A percentile compares a stretch with the other conserved stretches of the same genome.
Evolutionary conservation across 306 rosid genomes (phyloP).

Genomic region (Luffa acutangula): DNA sequence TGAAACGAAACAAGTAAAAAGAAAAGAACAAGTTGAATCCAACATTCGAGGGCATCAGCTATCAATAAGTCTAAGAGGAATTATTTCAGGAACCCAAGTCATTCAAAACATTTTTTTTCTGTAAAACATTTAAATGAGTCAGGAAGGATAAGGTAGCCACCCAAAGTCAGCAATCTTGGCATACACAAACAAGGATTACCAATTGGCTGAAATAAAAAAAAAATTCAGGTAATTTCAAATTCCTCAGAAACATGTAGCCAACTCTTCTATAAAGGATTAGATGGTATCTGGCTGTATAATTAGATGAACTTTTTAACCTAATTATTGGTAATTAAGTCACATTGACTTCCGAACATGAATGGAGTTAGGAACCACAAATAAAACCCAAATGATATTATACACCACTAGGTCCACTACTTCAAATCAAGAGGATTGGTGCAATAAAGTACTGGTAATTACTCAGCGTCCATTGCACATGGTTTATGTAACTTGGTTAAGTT

Average conservation of each 20-base stretch:
- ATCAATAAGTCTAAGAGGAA: background rate
- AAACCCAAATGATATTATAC: background rate
- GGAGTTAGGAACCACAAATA: background rate
- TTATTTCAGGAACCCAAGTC: background rate
- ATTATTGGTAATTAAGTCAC: background rate
- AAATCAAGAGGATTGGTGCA: background rate
- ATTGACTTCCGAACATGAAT: background rate
- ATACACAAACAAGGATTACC: background rate
- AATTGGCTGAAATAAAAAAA: background rate
- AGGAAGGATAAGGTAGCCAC: background rate
- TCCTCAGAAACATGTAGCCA: background rate
- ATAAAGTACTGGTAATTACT: background rate
- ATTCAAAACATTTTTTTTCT: background rate
- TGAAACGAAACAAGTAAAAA: background rate
- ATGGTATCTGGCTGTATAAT: background rate
- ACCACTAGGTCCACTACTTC: background rate
- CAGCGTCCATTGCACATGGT: background rate
- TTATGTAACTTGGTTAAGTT: background rate
- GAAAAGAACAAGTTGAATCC: background rate
- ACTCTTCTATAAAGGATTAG: background rate
- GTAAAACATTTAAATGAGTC: background rate
- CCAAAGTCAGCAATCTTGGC: background rate
- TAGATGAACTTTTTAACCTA: background rate
- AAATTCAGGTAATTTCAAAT: background rate
- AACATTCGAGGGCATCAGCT: background rate